Evolutionary conservation across 1,284 basidiomycete species (phyloP).

Genomic region (Ustilago trichophora): DNA sequence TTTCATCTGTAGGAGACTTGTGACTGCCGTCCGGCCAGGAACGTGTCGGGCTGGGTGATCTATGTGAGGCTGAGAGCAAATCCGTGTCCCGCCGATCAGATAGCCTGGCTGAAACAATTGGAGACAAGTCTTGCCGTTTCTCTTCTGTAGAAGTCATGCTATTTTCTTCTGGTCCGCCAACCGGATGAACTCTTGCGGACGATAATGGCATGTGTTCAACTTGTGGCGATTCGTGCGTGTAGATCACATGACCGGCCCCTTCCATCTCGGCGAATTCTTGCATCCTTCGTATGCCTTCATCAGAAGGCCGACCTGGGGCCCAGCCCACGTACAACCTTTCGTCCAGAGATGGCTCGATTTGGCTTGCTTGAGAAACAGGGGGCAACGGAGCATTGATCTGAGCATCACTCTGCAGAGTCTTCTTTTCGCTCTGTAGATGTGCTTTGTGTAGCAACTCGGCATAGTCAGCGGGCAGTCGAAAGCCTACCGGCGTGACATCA

Average conservation of each 20-base stretch:
- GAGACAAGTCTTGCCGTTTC: no score
- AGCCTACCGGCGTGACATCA: neutral
- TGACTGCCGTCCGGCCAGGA: no score
- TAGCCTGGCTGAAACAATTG: neutral
- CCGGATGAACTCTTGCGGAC: no score
- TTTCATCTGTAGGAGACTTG: no score
- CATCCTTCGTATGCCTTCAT: neutral
- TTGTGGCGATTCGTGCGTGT: neutral
- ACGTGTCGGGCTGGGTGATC: no score
- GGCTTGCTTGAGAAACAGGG: no score
- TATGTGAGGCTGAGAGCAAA: neutral
- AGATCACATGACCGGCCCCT: slow-evolving; percentile 6
- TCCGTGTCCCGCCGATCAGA: neutral
- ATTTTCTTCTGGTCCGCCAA: no score
- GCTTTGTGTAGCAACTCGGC: neutral
- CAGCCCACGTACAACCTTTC: neutral
- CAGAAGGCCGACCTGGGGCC: neutral
- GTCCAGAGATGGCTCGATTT: neutral
- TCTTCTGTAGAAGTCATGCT: no score
- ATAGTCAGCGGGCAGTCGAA: slow-evolving; percentile 13
- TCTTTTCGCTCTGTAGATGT: neutral
- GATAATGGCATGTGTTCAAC: no score
- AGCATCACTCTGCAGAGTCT: no score
- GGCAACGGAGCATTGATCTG: no score
- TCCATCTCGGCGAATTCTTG: slow-evolving; percentile 2